Evolutionary conservation across 2,329 filamentous ascomycete genomes (phyloP).

Genomic region (Fusarium torreyae): DNA sequence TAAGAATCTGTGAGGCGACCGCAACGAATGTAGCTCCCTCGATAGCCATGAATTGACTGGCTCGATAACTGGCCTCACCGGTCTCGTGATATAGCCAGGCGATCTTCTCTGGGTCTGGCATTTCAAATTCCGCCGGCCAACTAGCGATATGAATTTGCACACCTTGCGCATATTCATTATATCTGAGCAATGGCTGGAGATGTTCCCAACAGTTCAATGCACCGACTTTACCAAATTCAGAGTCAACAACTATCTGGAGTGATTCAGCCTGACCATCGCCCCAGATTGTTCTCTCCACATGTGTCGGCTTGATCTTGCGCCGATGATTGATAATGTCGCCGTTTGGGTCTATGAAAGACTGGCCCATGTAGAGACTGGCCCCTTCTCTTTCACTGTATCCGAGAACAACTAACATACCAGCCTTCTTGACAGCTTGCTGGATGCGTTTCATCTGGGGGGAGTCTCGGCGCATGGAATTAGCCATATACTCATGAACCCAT

Average conservation of each 20-base stretch:
- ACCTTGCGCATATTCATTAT: slow-evolving; percentile 10
- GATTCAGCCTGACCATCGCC: slow-evolving; percentile 10
- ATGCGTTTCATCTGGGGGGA: slow-evolving; percentile 2
- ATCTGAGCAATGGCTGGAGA: slow-evolving; percentile 3
- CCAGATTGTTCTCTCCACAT: slow-evolving; percentile 7
- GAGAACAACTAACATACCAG: background rate
- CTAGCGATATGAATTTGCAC: slow-evolving; percentile 1
- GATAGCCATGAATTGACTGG: slow-evolving; percentile 9
- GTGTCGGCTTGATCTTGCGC: slow-evolving; percentile 8
- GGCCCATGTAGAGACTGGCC: slow-evolving; percentile 6
- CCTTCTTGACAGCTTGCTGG: slow-evolving; percentile 6
- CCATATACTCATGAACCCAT: slow-evolving; percentile 14
- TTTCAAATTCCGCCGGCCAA: slow-evolving; percentile 5
- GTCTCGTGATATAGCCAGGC: slow-evolving; percentile 3
- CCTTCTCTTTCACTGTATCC: slow-evolving; percentile 10
- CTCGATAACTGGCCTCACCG: background rate
- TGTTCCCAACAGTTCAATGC: slow-evolving; percentile 14
- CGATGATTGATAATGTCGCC: slow-evolving; percentile 1
- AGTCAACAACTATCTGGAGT: slow-evolving; percentile 1
- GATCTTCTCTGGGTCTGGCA: slow-evolving; percentile 2
- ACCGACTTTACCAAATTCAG: slow-evolving; percentile 7
- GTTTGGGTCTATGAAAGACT: slow-evolving; percentile 3
- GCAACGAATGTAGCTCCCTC: slow-evolving; percentile 12
- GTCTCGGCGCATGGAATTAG: slow-evolving; percentile 1
- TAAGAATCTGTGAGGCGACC: background rate